Conservation (phyloP, 352 stramenopile genomes). For the Phytophthora sansomeana region DNA sequence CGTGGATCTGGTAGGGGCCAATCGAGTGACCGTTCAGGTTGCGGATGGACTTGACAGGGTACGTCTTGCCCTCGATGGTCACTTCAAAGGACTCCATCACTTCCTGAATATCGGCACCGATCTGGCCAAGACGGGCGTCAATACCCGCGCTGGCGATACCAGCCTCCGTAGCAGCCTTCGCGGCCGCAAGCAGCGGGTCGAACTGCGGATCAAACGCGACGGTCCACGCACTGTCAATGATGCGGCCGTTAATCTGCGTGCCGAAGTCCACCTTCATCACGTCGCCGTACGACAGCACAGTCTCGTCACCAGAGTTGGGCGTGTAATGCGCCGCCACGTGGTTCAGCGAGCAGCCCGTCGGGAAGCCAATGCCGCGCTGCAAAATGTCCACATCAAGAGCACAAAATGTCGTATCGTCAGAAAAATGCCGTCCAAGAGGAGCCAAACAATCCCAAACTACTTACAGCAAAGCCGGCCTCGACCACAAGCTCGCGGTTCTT, state of each 20-base stretch:
- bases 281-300: constrained; percentile 94
- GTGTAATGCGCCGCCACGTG: constrained; percentile 98
- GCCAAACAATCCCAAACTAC: constrained; percentile 54
- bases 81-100: constrained; percentile 99
- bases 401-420: constrained; percentile 13
- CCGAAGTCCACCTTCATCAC: constrained; percentile 99
- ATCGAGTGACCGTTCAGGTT: constrained; percentile 99
- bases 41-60: constrained; percentile 95
- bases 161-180: constrained; percentile 94
- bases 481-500: constrained; percentile 96
- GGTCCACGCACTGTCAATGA: constrained; percentile 98
- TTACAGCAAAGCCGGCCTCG: constrained; percentile 90
- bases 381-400: constrained; percentile 63
- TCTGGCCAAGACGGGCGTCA: constrained; percentile 92
- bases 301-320: constrained; percentile 96
- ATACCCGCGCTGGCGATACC: constrained; percentile 95
- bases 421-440: too few relatives aligned
- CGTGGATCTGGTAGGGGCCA: constrained; percentile 96
- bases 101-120: constrained; percentile 96
- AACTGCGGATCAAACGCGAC: constrained; percentile 96
- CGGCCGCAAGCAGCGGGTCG: constrained; percentile 92
- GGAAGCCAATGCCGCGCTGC: constrained; percentile 54
- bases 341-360: constrained; percentile 97
- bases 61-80: constrained; percentile 95
- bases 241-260: constrained; percentile 96